Percentiles rank a stretch among this genome's conserved stretches.
Evolutionary conservation across 768 basidiomycete genomes (phyloP).

Genomic region (Kwoniella sp.): DNA sequence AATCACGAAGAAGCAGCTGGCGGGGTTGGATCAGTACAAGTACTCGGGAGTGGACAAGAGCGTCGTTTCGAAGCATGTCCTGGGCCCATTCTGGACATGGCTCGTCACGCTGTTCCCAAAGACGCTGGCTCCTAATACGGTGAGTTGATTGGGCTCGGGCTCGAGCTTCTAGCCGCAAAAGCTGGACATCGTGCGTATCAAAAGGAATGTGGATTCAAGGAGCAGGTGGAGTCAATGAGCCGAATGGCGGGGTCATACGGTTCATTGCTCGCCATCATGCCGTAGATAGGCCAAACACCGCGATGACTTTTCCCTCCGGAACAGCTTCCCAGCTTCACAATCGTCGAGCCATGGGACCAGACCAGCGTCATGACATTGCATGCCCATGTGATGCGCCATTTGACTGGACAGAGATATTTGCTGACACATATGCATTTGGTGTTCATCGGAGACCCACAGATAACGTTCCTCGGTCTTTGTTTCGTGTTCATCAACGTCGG

Average conservation of each 20-base stretch:
- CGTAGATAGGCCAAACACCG: too few relatives aligned
- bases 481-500: constrained; percentile 82
- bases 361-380: too few relatives aligned
- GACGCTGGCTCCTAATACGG: constrained; percentile 84
- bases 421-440: not conserved
- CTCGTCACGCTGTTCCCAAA: constrained; percentile 85
- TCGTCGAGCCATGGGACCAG: too few relatives aligned
- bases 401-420: too few relatives aligned
- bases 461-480: constrained; percentile 79
- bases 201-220: not conserved
- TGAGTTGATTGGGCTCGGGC: constrained; percentile 61
- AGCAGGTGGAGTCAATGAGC: too few relatives aligned
- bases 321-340: too few relatives aligned
- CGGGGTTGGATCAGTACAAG: constrained; percentile 73
- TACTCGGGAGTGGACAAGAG: constrained; percentile 83
- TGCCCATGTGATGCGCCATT: too few relatives aligned
- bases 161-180: too few relatives aligned
- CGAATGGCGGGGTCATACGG: too few relatives aligned
- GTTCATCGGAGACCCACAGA: constrained; percentile 68
- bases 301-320: too few relatives aligned
- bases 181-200: too few relatives aligned
- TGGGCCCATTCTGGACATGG: constrained; percentile 89
- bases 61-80: constrained; percentile 57
- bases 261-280: too few relatives aligned
- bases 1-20: constrained; percentile 67